Evolutionary conservation across 331 rosid species (phyloP).

Genomic region (Quercus lobata): DNA sequence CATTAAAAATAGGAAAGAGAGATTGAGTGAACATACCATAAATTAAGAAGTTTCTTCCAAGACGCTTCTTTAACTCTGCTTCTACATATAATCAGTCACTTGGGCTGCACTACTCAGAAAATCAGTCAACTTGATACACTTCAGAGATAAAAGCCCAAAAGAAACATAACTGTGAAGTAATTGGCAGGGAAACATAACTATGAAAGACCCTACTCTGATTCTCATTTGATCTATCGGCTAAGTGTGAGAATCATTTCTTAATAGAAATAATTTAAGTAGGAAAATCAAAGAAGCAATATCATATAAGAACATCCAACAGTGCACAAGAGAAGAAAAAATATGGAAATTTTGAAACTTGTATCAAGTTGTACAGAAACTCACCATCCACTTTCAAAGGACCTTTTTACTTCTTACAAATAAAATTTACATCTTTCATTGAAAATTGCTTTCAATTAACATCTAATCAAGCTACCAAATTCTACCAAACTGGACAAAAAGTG

Average conservation of each 20-base stretch:
- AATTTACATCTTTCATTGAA: neutral
- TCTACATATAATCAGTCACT: slow-evolving; percentile 90
- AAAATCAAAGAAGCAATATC: neutral
- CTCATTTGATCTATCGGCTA: neutral
- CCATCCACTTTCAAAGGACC: neutral
- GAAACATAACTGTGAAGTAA: neutral
- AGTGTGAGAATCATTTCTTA: neutral
- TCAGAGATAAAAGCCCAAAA: slow-evolving; percentile 10
- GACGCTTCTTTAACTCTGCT: slow-evolving; percentile 76
- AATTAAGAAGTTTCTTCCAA: slow-evolving; percentile 74
- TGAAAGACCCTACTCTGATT: neutral
- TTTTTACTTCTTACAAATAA: neutral
- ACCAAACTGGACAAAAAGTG: too few relatives aligned
- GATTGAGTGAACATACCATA: slow-evolving; percentile 48
- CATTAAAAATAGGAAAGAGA: neutral
- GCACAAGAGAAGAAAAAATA: neutral
- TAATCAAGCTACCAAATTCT: too few relatives aligned
- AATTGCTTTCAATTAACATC: too few relatives aligned
- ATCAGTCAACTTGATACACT: slow-evolving; percentile 27
- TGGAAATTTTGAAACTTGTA: neutral
- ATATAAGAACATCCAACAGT: neutral
- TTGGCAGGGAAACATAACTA: neutral
- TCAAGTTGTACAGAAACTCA: neutral
- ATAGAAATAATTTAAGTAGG: neutral
- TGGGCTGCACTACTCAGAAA: slow-evolving; percentile 56